Base-by-base conservation (phyloP, 108 stramenopile genomes). In the Nitzschia putrida region DNA sequence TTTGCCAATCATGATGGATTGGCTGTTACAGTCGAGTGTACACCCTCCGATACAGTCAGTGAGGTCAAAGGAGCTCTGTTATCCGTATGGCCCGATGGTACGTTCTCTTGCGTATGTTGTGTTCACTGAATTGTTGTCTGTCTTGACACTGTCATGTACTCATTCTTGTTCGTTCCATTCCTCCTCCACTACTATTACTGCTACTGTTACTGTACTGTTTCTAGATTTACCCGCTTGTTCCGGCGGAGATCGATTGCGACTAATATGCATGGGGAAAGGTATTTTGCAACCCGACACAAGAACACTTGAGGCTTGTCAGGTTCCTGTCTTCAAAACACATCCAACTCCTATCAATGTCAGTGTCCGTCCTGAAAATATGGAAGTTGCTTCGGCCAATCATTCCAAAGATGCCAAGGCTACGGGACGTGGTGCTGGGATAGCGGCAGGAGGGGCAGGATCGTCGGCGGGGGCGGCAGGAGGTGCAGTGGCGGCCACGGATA, bases 201-300 rank as follows among this genome's bases (percentile, higher is more conserved):
- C 7, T 67, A 39, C 7, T 57, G 34, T 7, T 51, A 14, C n/a
- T n/a, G n/a, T n/a, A n/a, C n/a, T n/a, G n/a, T n/a, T n/a, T n/a
- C n/a, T 57, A 86, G 91, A 80, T 50, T 66, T 89, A 57, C 83
- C 86, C 9, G 61, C 60, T 49, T 90, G 88, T 74, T 70, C 75
- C 12, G 81, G 78, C 68, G 86, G 89, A 16, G 88, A 91, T 43
- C 74, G 71, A 53, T 25, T 94, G 59, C 64, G 93, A 9, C 76
- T 94, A 45, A 86, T 94, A 71, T 91, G 93, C 61, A 94, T 94
- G 93, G 93, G 93, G n/a, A 91, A 91, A 61, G 93, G 90, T 38
- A 79, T 89, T 29, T 66, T 94, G 13, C 88, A 83, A 82, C 93
- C 93, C 11, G 88, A 91, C 61, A 66, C 88, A 8, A 68, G 80